These are phyloP conservation scores for Eucalyptus curtisii DNA, from an alignment of 345 rosid species.

Conservation along the genomic window DNA sequence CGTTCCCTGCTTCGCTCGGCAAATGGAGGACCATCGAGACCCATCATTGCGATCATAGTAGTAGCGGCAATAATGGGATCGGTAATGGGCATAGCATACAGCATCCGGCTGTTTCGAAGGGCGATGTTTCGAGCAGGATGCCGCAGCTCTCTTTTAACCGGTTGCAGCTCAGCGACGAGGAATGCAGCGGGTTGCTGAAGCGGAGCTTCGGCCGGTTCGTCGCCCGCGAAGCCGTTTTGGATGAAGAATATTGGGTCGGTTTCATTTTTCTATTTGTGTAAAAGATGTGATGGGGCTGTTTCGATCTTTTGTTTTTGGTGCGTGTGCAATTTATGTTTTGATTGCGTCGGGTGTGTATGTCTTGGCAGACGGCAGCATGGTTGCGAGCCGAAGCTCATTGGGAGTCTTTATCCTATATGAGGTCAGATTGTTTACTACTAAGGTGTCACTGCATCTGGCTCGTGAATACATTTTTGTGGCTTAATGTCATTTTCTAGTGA, in stretches of 20 bases:
- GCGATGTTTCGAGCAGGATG: not conserved
- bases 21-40: not conserved
- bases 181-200: conserved; percentile 2
- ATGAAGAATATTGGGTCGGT: conserved; percentile 10
- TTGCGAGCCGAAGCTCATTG: conserved; percentile 11
- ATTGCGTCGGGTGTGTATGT: not conserved
- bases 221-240: conserved; percentile 10
- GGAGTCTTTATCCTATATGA: conserved; percentile 4
- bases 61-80: not conserved
- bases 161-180: conserved; percentile 6
- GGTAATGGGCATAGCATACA: conserved; percentile 1
- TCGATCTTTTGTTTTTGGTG: not conserved
- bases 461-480: not conserved
- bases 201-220: conserved; percentile 4
- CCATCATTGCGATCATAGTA: not conserved
- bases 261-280: too few species aligned
- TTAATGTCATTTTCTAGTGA: not conserved
- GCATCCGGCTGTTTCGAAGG: conserved; percentile 10
- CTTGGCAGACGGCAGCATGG: conserved; percentile 13
- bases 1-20: conserved; percentile 1
- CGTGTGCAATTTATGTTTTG: too few species aligned
- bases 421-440: not conserved
- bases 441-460: not conserved
- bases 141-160: conserved; percentile 7
- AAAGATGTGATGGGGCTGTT: not conserved